phyloP scores from a whole-genome alignment of 1,284 basidiomycete genomes.

The Austropuccinia psidii region DNA sequence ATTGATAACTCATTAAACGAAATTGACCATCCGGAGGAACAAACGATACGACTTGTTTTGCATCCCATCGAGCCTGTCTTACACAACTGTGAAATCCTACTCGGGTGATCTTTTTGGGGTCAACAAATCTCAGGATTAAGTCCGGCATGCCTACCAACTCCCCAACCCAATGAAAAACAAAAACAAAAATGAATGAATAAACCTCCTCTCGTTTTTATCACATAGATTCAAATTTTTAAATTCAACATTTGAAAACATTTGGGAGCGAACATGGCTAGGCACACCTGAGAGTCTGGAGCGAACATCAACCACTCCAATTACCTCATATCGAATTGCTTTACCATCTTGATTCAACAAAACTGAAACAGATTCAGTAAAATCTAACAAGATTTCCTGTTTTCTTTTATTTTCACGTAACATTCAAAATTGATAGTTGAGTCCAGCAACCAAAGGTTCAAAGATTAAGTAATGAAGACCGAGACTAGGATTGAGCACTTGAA shows the following conservation, averaged over 20 bases:
- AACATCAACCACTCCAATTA: neutral
- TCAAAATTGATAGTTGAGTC: neutral
- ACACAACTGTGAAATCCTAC: conserved; percentile 86
- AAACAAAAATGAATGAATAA: too few relatives aligned
- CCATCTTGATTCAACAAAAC: neutral
- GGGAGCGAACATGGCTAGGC: neutral
- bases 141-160: conserved; percentile 68
- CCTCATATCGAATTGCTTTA: neutral
- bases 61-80: conserved; percentile 68
- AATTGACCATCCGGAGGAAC: conserved; percentile 91
- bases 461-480: neutral
- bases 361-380: conserved; percentile 2
- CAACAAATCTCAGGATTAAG: conserved; percentile 68
- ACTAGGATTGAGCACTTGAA: neutral
- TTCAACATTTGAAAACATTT: neutral
- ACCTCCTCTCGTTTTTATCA: neutral
- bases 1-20: conserved; percentile 72
- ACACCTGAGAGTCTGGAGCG: conserved; percentile 2
- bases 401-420: neutral
- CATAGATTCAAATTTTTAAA: neutral
- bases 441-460: too few relatives aligned
- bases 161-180: neutral
- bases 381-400: conserved; percentile 18
- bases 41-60: conserved; percentile 74
- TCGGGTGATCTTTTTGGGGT: conserved; percentile 65